These are phyloP conservation scores for Malus sylvestris DNA, from an alignment of 306 rosid species.

Conservation along the genomic window DNA sequence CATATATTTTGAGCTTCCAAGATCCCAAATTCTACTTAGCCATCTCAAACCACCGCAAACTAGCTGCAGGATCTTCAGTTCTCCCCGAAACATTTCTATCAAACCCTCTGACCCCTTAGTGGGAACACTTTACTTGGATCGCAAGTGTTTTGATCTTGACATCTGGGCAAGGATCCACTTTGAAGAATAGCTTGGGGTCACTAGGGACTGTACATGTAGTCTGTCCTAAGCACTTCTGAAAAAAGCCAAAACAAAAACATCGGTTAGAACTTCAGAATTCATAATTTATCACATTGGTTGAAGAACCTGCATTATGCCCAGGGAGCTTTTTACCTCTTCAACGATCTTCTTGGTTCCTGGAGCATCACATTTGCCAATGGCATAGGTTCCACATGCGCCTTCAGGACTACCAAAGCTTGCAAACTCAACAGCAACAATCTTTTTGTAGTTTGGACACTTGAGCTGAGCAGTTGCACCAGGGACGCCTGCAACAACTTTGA, in stretches of 20 bases:
- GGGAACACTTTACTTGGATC: slow-evolving; percentile 47
- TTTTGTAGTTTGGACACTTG: slow-evolving; percentile 34
- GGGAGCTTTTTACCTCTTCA: slow-evolving; percentile 26
- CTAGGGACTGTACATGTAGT: slow-evolving; percentile 34
- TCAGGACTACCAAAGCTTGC: slow-evolving; percentile 71
- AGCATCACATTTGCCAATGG: slow-evolving; percentile 39
- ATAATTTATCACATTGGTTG: neutral
- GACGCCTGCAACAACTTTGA: neutral
- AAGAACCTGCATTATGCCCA: neutral
- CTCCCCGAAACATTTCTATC: neutral
- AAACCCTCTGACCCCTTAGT: neutral
- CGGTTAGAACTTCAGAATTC: neutral
- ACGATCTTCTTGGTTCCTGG: slow-evolving; percentile 24
- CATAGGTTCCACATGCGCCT: slow-evolving; percentile 51
- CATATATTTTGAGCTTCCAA: neutral
- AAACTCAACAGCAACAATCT: slow-evolving; percentile 45
- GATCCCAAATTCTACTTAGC: neutral
- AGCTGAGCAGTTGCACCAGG: slow-evolving; percentile 28
- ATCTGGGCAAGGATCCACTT: slow-evolving; percentile 35
- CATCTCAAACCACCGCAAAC: neutral
- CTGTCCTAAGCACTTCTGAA: slow-evolving; percentile 60
- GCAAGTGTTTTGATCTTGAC: slow-evolving; percentile 39
- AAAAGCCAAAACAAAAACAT: neutral
- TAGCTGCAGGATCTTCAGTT: slow-evolving; percentile 1
- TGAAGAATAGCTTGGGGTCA: slow-evolving; percentile 21